Percentiles rank a stretch among this genome's conserved stretches.
Evolutionary conservation across 228 moss, liverwort and hornwort genomes (phyloP).

Genomic region (Sphagnum fallax): DNA sequence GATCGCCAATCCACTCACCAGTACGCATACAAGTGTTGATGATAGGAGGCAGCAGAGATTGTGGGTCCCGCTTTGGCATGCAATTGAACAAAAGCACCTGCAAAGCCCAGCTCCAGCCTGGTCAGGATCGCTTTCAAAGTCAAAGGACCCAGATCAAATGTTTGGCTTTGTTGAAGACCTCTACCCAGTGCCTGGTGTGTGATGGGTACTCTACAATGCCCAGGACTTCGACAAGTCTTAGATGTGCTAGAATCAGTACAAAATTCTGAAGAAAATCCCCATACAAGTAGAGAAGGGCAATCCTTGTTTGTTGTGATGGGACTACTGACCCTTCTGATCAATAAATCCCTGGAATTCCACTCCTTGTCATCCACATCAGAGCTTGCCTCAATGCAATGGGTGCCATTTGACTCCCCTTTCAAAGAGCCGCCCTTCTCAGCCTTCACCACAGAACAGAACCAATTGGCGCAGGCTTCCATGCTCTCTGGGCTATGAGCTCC

Average conservation of each 20-base stretch:
- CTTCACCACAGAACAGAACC: constrained; percentile 66
- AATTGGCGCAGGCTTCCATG: constrained; percentile 92
- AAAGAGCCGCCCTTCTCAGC: constrained; percentile 19
- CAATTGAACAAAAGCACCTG: constrained; percentile 98
- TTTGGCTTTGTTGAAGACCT: neutral
- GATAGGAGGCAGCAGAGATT: constrained; percentile 76
- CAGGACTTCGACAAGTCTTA: too few relatives aligned
- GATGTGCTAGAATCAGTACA: too few relatives aligned
- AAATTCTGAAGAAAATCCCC: constrained; percentile 5
- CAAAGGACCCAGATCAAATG: neutral
- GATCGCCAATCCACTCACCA: constrained; percentile 29
- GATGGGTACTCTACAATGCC: neutral
- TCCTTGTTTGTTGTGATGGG: too few relatives aligned
- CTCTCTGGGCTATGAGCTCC: constrained; percentile 99
- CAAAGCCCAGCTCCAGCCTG: constrained; percentile 5
- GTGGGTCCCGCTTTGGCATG: constrained; percentile 94
- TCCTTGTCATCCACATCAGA: constrained; percentile 20
- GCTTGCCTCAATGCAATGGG: constrained; percentile 19
- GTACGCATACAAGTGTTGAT: constrained; percentile 64
- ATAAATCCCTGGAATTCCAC: constrained; percentile 33
- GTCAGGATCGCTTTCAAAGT: neutral
- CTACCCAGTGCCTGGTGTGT: neutral
- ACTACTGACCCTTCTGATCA: constrained; percentile 53
- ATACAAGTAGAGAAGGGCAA: neutral
- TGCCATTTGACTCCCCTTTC: constrained; percentile 13